Conservation (phyloP, 106 monocot species). For the Acanthochlamys bracteata region DNA sequence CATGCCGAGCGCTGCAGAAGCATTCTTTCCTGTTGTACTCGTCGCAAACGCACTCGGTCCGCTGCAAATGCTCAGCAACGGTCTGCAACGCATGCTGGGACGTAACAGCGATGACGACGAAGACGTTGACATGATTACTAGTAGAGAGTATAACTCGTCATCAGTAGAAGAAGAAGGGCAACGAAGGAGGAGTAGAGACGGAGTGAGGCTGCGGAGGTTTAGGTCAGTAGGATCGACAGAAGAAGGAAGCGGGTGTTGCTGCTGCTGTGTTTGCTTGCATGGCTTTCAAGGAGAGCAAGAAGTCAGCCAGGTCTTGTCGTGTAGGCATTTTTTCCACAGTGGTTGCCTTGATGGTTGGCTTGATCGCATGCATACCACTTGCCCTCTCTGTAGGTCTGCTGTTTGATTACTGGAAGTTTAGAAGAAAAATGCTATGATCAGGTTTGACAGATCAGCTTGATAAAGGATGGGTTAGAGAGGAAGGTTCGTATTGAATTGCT, state of each 20-base stretch:
- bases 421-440: background rate
- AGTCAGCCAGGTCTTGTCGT: conserved; percentile 6
- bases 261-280: conserved; percentile 8
- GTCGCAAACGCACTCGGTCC: background rate
- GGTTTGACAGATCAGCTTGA: background rate
- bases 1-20: conserved; percentile 7
- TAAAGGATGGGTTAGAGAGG: no score
- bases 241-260: background rate
- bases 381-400: conserved; percentile 9
- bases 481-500: no score
- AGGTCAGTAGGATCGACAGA: background rate
- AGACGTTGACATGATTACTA: conserved; percentile 1
- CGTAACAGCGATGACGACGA: background rate
- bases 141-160: background rate
- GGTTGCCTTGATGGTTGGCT: conserved; percentile 6
- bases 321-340: conserved; percentile 4
- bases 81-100: conserved; percentile 3
- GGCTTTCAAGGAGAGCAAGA: background rate
- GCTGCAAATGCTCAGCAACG: background rate
- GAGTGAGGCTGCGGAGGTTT: background rate
- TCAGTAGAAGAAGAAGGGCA: background rate
- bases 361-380: conserved; percentile 4
- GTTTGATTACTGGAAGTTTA: background rate
- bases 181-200: background rate
- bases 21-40: conserved; percentile 3